Conservation (phyloP, 2,329 filamentous ascomycete genomes). For the Monosporascus sp. region DNA sequence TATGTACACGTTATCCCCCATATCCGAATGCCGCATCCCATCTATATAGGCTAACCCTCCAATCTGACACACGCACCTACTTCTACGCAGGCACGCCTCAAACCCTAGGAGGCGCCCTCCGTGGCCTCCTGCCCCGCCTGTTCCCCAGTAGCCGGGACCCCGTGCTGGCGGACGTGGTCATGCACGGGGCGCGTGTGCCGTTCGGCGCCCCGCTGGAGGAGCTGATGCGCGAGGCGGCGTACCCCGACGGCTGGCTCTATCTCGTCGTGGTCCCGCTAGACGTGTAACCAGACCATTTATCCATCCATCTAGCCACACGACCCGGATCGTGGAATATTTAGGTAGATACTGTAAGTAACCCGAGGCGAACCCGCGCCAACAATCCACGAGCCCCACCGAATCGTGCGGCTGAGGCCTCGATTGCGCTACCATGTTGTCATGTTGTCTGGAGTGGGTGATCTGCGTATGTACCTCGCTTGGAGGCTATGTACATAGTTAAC, state of each 20-base stretch:
- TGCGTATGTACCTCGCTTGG: no score
- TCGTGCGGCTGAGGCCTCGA: no score
- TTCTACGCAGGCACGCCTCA: slow-evolving; percentile 30
- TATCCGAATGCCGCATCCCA: neutral
- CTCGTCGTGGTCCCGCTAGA: slow-evolving; percentile 69
- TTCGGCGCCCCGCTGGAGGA: slow-evolving; percentile 77
- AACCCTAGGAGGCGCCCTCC: slow-evolving; percentile 69
- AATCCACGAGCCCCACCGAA: no score
- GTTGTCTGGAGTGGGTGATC: no score
- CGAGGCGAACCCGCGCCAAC: no score
- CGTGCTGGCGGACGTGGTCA: slow-evolving; percentile 73
- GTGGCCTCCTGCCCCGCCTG: slow-evolving; percentile 67
- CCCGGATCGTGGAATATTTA: no score
- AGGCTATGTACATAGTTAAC: no score
- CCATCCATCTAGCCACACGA: no score
- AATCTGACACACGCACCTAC: neutral
- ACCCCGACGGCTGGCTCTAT: slow-evolving; percentile 89
- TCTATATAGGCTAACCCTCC: neutral
- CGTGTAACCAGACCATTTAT: slow-evolving; percentile 9
- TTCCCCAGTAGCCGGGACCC: slow-evolving; percentile 85
- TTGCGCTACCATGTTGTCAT: no score
- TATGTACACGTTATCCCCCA: slow-evolving; percentile 19
- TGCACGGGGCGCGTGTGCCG: slow-evolving; percentile 82
- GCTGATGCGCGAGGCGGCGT: slow-evolving; percentile 73
- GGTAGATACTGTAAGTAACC: no score